Evolutionary conservation across 2,329 filamentous ascomycete genomes (phyloP).

Genomic region (Curvularia spicifera): DNA sequence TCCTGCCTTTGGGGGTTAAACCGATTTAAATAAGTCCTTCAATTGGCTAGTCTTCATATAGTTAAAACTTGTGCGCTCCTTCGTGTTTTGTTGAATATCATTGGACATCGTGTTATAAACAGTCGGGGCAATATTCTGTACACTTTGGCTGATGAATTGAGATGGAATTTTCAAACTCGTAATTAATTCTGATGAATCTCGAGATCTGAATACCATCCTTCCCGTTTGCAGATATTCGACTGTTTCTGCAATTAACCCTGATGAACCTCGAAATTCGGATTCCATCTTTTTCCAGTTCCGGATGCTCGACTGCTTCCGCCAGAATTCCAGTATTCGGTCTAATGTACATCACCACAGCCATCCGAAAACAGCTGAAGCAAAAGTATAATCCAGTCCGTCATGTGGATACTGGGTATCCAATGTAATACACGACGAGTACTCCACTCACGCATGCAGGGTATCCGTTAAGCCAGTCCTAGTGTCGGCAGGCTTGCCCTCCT

Average conservation of each 20-base stretch:
- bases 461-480: conserved; percentile 25
- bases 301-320: too few species aligned
- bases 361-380: conserved; percentile 8
- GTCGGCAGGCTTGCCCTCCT: conserved; percentile 24
- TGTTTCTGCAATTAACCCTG: too few species aligned
- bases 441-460: conserved; percentile 41
- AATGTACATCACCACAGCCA: conserved; percentile 2
- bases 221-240: too few species aligned
- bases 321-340: background rate
- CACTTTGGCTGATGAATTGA: background rate
- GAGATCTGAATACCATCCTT: background rate
- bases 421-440: conserved; percentile 10
- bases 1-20: background rate
- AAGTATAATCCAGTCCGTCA: conserved; percentile 30
- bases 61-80: background rate
- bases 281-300: too few species aligned
- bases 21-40: background rate
- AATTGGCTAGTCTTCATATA: background rate
- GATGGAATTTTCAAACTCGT: background rate
- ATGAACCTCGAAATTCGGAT: too few species aligned
- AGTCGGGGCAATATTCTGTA: background rate
- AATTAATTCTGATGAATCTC: background rate
- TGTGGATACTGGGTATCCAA: conserved; percentile 35
- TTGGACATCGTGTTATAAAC: background rate
- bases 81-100: background rate